Evolutionary conservation across 192 early-diverging fungal genomes (phyloP).

Genomic region (Phlyctochytrium bullatum): DNA sequence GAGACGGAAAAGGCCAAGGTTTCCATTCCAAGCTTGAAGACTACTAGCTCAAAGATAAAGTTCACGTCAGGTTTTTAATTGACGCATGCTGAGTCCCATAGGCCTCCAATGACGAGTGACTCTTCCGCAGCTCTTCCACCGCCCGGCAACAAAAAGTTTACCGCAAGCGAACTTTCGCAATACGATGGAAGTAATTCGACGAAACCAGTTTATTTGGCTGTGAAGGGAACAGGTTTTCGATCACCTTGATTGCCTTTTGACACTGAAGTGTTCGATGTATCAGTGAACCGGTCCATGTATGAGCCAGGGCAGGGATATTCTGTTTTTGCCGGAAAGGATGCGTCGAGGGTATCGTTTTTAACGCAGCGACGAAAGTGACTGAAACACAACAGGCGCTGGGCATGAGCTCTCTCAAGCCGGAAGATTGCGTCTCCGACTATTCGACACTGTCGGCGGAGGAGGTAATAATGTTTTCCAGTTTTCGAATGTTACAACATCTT

Average conservation of each 20-base stretch:
- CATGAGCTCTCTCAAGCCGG: slow-evolving; percentile 33
- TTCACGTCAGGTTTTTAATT: background rate
- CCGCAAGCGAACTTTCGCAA: slow-evolving; percentile 54
- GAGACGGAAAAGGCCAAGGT: too few species aligned
- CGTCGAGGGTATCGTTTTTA: slow-evolving; percentile 44
- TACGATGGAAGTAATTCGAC: slow-evolving; percentile 59
- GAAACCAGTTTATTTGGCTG: slow-evolving; percentile 73
- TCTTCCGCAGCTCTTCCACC: background rate
- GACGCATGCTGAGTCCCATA: background rate
- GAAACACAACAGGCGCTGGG: slow-evolving; percentile 18
- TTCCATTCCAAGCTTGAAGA: too few species aligned
- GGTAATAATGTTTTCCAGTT: slow-evolving; percentile 27
- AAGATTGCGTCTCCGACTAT: slow-evolving; percentile 73
- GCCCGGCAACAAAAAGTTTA: slow-evolving; percentile 40
- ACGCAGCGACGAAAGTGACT: background rate
- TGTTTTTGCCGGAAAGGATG: slow-evolving; percentile 81
- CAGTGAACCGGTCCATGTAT: slow-evolving; percentile 62
- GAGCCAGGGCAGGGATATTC: slow-evolving; percentile 63
- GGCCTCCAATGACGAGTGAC: slow-evolving; percentile 1
- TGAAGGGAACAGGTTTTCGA: slow-evolving; percentile 65
- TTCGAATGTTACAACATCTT: background rate
- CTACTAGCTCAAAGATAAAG: background rate
- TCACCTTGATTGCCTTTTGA: slow-evolving; percentile 12
- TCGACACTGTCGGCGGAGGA: slow-evolving; percentile 65
- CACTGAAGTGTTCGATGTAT: slow-evolving; percentile 68